Percentiles rank a stretch among this genome's conserved stretches.
Evolutionary conservation across 805 yeast genomes (phyloP).

Genomic region (Candida gorgasii): DNA sequence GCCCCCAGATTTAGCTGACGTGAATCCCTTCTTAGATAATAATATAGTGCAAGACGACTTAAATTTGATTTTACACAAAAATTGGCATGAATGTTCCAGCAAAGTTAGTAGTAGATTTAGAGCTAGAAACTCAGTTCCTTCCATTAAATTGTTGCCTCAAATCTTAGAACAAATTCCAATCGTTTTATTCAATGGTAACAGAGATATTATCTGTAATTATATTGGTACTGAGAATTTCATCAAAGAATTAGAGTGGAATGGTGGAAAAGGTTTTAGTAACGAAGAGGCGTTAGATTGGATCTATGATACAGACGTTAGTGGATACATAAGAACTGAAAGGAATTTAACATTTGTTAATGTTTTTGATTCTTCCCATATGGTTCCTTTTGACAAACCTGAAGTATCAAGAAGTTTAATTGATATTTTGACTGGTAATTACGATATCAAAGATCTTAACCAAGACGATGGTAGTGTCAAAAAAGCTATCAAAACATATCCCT

Average conservation of each 20-base stretch:
- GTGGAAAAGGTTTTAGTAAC: slow-evolving; percentile 51
- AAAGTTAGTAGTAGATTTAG: slow-evolving; percentile 54
- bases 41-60: slow-evolving; percentile 50
- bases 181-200: slow-evolving; percentile 80
- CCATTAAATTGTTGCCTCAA: slow-evolving; percentile 67
- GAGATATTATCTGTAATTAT: slow-evolving; percentile 86
- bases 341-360: slow-evolving; percentile 77
- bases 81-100: slow-evolving; percentile 80
- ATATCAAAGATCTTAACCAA: slow-evolving; percentile 15
- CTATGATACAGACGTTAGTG: slow-evolving; percentile 40
- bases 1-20: slow-evolving; percentile 65
- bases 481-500: slow-evolving; percentile 29
- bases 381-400: slow-evolving; percentile 77
- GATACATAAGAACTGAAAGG: slow-evolving; percentile 50
- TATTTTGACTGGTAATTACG: slow-evolving; percentile 35
- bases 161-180: slow-evolving; percentile 61
- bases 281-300: slow-evolving; percentile 41
- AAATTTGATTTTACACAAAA: slow-evolving; percentile 40
- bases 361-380: slow-evolving; percentile 87
- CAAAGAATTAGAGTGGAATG: slow-evolving; percentile 63
- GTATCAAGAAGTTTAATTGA: slow-evolving; percentile 72
- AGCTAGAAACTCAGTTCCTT: slow-evolving; percentile 56
- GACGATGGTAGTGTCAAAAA: slow-evolving; percentile 16
- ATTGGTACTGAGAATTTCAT: slow-evolving; percentile 72
- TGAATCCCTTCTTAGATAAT: slow-evolving; percentile 51